Conservation (phyloP, 306 rosid species). For the Pterocarpus santalinus region DNA sequence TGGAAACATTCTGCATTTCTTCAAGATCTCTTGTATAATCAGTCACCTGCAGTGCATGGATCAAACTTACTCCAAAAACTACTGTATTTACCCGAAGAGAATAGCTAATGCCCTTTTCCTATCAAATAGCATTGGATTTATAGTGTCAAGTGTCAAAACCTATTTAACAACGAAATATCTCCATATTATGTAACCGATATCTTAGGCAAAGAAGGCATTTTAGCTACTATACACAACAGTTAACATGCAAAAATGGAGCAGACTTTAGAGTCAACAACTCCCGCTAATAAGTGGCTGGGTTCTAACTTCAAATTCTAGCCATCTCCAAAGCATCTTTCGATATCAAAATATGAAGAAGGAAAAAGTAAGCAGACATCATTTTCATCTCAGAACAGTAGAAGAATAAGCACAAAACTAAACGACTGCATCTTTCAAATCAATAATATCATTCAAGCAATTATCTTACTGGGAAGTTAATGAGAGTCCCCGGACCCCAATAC, state of each 20-base stretch:
- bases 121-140: conserved; percentile 1
- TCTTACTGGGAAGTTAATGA: conserved; percentile 95
- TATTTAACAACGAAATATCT: conserved; percentile 34
- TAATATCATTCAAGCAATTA: conserved; percentile 6
- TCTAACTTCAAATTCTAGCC: conserved; percentile 5
- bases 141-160: background rate
- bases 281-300: background rate
- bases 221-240: conserved; percentile 8
- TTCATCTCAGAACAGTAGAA: conserved; percentile 14
- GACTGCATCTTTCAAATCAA: background rate
- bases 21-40: conserved; percentile 98
- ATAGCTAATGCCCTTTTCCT: conserved; percentile 26
- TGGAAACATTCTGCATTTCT: conserved; percentile 92
- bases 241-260: conserved; percentile 16
- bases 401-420: background rate
- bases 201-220: background rate
- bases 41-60: conserved; percentile 74
- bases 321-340: conserved; percentile 30
- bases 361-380: conserved; percentile 8
- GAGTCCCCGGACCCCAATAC: conserved; percentile 99
- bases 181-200: conserved; percentile 13
- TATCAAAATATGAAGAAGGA: conserved; percentile 11
- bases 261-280: background rate
- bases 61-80: conserved; percentile 41
- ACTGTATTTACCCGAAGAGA: conserved; percentile 7